A percentile compares a stretch with the other conserved stretches of the same genome.
Evolutionary conservation across 225 moss, liverwort and hornwort species (phyloP).

Genomic region (Neckera pumila): DNA sequence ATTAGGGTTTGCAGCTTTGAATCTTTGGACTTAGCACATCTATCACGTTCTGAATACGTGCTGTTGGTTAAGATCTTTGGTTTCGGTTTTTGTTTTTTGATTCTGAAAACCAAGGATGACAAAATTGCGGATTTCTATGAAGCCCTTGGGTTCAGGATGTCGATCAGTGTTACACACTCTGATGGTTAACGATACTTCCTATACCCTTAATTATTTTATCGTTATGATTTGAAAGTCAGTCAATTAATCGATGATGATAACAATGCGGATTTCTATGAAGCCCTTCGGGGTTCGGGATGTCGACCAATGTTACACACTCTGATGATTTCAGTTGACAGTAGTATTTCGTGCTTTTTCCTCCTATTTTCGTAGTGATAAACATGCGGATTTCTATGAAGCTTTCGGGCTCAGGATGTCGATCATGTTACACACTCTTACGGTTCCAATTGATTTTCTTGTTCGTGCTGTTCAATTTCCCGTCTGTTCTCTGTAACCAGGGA

Average conservation of each 20-base stretch:
- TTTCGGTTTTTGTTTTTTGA: no score
- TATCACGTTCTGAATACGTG: not conserved
- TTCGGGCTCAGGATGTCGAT: not conserved
- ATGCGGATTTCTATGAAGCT: not conserved
- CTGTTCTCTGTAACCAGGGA: not conserved
- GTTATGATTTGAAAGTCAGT: not conserved
- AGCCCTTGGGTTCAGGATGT: not conserved
- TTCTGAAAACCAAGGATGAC: not conserved
- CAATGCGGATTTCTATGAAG: not conserved
- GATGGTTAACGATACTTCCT: not conserved
- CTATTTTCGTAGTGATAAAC: not conserved
- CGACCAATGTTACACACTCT: not conserved
- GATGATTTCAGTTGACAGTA: not conserved
- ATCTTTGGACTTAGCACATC: not conserved
- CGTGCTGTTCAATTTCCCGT: not conserved
- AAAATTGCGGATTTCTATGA: constrained; percentile 13
- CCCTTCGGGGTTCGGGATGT: not conserved
- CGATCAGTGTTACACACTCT: not conserved
- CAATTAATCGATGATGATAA: not conserved
- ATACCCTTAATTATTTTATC: no score
- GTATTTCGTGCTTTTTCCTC: not conserved
- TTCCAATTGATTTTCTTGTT: not conserved
- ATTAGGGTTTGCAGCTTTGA: not conserved
- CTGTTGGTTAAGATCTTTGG: not conserved
- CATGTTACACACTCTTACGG: not conserved